These are phyloP conservation scores for Aristolochia fimbriata DNA, from an alignment of 164 flowering plant genomes.

Conservation along the genomic window DNA sequence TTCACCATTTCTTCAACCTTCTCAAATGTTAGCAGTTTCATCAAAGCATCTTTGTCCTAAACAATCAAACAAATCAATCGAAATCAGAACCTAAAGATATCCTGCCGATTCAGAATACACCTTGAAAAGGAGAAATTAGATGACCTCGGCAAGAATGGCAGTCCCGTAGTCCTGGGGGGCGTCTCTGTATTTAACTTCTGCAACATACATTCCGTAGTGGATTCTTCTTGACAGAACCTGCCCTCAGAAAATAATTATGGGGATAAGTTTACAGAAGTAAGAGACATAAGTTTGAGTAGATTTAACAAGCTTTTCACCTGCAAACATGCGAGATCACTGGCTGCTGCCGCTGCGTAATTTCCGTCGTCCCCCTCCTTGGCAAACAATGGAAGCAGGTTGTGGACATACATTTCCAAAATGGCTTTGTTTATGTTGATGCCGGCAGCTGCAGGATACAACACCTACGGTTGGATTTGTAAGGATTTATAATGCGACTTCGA, in stretches of 20 bases:
- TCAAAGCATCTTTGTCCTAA: slow-evolving; percentile 63
- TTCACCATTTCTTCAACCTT: slow-evolving; percentile 61
- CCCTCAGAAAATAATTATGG: neutral
- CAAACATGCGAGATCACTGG: slow-evolving; percentile 53
- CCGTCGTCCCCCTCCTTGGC: slow-evolving; percentile 64
- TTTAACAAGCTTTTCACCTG: slow-evolving; percentile 39
- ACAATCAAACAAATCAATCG: slow-evolving; percentile 1
- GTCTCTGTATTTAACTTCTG: slow-evolving; percentile 72
- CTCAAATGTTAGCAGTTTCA: slow-evolving; percentile 61
- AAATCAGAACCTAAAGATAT: neutral
- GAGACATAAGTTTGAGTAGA: neutral
- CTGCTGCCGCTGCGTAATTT: slow-evolving; percentile 56
- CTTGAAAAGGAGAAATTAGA: neutral
- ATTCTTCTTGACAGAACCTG: slow-evolving; percentile 89
- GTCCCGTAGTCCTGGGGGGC: slow-evolving; percentile 62
- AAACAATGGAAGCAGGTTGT: slow-evolving; percentile 51
- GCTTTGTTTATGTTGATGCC: slow-evolving; percentile 49
- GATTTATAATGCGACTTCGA: neutral
- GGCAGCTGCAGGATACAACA: slow-evolving; percentile 56
- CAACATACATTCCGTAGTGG: slow-evolving; percentile 86
- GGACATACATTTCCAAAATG: slow-evolving; percentile 58
- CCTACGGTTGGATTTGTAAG: slow-evolving; percentile 21
- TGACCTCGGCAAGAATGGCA: slow-evolving; percentile 61
- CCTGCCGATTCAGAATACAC: neutral
- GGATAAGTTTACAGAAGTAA: neutral